Evolutionary conservation across 768 basidiomycete species (phyloP), one percentile per base, ranked within the genome.

Genomic region (Cubamyces lactineus): DNA sequence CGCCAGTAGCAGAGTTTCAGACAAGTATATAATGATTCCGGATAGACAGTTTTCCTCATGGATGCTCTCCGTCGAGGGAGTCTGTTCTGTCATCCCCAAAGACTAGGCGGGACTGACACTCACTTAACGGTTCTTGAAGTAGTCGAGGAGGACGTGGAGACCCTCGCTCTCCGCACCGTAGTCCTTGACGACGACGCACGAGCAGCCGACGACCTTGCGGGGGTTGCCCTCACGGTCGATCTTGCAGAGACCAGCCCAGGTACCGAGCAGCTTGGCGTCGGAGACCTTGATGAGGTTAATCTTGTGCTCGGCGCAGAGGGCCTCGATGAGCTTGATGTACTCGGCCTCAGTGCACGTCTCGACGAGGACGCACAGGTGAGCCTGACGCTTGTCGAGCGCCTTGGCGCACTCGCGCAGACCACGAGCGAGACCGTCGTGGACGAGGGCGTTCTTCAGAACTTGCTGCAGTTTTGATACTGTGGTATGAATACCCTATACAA

Each of bases 321-420:
- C 96, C 81, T 98, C 96, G 69, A 99, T 97, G 82, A 99, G 93
- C 84, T 98, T 98, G 87, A 97, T 92, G 85, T 99, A 98, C 80
- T 98, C 96, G 69, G 96, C 92, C 81, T 98, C 96, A 55, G 92
- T 95, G 84, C 95, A 97, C 59, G 94, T 94, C 87, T 99, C 96
- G 75, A 98, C 96, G 72, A 99, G 89, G 64, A 99, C 96, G 80
- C 96, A 98, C 50, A 98, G 84, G 78, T 98, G 96, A 59, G 96
- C 96, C 84, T 96, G 93, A 71, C 95, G 90, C 83, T 95, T 97
- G 86, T 99, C 96, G 69, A 99, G 85, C 63, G 96, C 93, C 84
- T 99, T 99, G 74, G 96, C 91, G 73, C 87, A 90, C 83, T 99
- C 96, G 68, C 96, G 93, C 67, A 99, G 90, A 78, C 96, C 96